Evolutionary conservation across 495 filamentous ascomycete species (phyloP).

Genomic region (Penicillium turbatum): DNA sequence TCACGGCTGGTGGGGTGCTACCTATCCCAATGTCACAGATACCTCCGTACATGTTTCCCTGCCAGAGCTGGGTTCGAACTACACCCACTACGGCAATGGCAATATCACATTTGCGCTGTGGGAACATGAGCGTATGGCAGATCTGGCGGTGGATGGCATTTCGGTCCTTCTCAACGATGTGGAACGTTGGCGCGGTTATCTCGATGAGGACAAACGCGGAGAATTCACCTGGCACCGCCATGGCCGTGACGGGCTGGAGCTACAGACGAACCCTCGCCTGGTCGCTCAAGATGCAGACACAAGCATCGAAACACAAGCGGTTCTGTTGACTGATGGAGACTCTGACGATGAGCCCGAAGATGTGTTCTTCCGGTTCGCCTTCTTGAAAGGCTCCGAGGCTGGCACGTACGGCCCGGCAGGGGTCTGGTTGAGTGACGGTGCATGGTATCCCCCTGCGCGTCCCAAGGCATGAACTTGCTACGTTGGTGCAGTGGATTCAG

Average conservation of each 20-base stretch:
- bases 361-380: conserved; percentile 85
- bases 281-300: conserved; percentile 16
- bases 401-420: conserved; percentile 81
- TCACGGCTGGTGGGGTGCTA: conserved; percentile 55
- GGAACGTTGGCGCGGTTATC: conserved; percentile 67
- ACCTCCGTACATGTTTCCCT: conserved; percentile 50
- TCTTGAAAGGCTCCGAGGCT: conserved; percentile 62
- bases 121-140: conserved; percentile 40
- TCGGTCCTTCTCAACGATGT: conserved; percentile 93
- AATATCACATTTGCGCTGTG: conserved; percentile 58
- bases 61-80: conserved; percentile 25
- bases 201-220: conserved; percentile 43
- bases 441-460: conserved; percentile 54
- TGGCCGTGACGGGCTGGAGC: conserved; percentile 40
- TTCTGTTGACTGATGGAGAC: conserved; percentile 36
- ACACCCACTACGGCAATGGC: conserved; percentile 37
- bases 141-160: conserved; percentile 77
- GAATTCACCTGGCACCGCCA: conserved; percentile 48
- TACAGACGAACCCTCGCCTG: conserved; percentile 22
- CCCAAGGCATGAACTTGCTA: conserved; percentile 25
- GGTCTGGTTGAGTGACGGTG: conserved; percentile 62
- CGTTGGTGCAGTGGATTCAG: background rate
- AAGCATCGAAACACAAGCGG: conserved; percentile 16
- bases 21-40: conserved; percentile 59
- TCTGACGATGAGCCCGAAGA: conserved; percentile 37